Evolutionary conservation across 108 stramenopile genomes (phyloP).

Genomic region (Cyclotella baltica): DNA sequence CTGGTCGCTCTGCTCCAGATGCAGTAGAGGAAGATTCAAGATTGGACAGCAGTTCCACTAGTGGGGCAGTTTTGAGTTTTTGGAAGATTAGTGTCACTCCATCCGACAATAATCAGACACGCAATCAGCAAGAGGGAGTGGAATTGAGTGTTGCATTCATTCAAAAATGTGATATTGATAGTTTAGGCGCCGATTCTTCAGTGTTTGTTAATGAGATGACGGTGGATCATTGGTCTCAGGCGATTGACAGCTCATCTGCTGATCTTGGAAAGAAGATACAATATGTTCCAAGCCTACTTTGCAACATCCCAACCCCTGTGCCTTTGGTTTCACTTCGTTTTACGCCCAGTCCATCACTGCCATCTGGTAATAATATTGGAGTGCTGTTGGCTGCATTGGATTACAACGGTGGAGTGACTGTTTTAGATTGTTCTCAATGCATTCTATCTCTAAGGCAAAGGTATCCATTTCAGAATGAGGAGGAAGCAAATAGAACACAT

Average conservation of each 20-base stretch:
- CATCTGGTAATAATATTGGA: background rate
- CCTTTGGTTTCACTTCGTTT: slow-evolving; percentile 45
- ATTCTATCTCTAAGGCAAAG: slow-evolving; percentile 32
- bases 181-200: slow-evolving; percentile 59
- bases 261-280: slow-evolving; percentile 14
- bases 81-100: slow-evolving; percentile 36
- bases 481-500: background rate
- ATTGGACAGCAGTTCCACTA: background rate
- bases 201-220: slow-evolving; percentile 50
- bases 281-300: background rate
- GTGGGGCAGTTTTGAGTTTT: slow-evolving; percentile 27
- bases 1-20: slow-evolving; percentile 45
- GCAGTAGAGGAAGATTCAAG: background rate
- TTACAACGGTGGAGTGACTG: slow-evolving; percentile 74
- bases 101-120: background rate
- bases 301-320: slow-evolving; percentile 17
- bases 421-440: slow-evolving; percentile 66
- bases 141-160: slow-evolving; percentile 24
- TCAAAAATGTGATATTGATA: slow-evolving; percentile 35
- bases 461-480: background rate
- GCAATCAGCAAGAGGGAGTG: background rate
- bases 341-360: slow-evolving; percentile 21
- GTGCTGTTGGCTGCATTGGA: slow-evolving; percentile 70
- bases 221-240: slow-evolving; percentile 36
- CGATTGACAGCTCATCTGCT: background rate